Evolutionary conservation across 2,329 filamentous ascomycete species (phyloP), one percentile per base, ranked within the genome.

Genomic region (Chaetothyriales sp.): DNA sequence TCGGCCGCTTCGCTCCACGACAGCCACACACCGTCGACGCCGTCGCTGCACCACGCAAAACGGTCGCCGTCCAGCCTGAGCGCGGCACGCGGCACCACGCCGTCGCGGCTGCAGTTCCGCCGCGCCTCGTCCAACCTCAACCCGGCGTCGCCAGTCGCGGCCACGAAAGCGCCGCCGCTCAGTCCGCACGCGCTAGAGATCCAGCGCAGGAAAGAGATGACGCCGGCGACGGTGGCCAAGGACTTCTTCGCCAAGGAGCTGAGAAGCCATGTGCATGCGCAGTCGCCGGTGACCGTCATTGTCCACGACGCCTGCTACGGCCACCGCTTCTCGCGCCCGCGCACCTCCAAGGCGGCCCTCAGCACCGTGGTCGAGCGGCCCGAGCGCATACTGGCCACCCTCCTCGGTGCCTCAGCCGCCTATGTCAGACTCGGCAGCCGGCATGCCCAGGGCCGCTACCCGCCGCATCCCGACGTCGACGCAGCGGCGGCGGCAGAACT

Each of bases 271-370:
- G 77, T 82, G 52, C 66, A 65, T 10, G 61, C 61, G 13, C 63
- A 68, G 51, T 67, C 76, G 2, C 73, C 89, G 54, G 88, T 88
- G 0, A 70, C 94, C 4, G 89, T 97, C 46, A 77, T 98, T 28
- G 72, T 98, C 1, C 89, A 97, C 62, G 92, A 98, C 70, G 83
- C 85, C 50, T 95, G 90, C 68, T 98, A 97, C 65, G 89, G 90
- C 20, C 92, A 98, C 69, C 83, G 89, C 19, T 98, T 82, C 67
- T 87, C 89, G 9, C 78, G 92, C 45, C 88, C 88, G 3, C 83
- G 85, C 60, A 84, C 88, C 0, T 83, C 81, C 19, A 84, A 84
- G 61, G 76, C 73, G 45, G 77, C 78, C 15, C 75, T 97, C 1
- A 80, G 74, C 61, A 85, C 82, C 52, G 95, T 98, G 58, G 89